Base-by-base conservation (phyloP, 371 early-diverging fungal species). In the Mucor mucedo region DNA sequence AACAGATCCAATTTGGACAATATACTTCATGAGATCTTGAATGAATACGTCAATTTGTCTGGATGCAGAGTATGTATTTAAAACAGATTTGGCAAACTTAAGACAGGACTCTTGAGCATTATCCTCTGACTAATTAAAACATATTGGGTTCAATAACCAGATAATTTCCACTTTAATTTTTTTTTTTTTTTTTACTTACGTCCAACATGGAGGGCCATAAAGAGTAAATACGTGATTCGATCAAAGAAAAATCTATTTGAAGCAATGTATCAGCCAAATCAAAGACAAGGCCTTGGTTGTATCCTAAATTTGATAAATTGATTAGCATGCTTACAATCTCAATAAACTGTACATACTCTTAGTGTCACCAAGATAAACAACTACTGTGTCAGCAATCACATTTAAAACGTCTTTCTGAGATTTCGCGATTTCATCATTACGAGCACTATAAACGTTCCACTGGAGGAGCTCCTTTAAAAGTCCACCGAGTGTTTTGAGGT, bases 1-100 rank as follows among this genome's bases (percentile, higher is more conserved):
- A 21, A 61, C 55, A 8, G 53, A 54, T 2, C 62, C 47, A 16
- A 72, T 57, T 2, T 45, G 41, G 1, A 69, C 65, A 4, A 86
- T 58, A 30, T 78, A 60, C 7, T 52, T 47, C 2, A 83, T 71
- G 0, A 84, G 56, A 7, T 83, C 83, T 4, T 66, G 61, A 33
- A 83, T 47, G 52, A 80, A 81, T 16, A 60, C 62, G 55, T 80
- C 79, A n/a, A 86, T 62, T 42, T 86, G 84, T 55, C 87, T 72
- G 4, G 87, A 78, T 14, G 79, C 83, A 32, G 85, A 65, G 33
- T 80, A 83, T 0, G 70, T 66, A 13, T 66, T 55, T 21, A 81
- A 49, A 38, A 78, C 64, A 10, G 77, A 70, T 21, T 59, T 65
- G 2, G 72, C 69, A 47, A 81, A 64, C 5, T 29, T 52, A 28